These are phyloP conservation scores for Tolypocladium guangdongense DNA, from an alignment of 2,329 filamentous ascomycete species.

Conservation along the genomic window DNA sequence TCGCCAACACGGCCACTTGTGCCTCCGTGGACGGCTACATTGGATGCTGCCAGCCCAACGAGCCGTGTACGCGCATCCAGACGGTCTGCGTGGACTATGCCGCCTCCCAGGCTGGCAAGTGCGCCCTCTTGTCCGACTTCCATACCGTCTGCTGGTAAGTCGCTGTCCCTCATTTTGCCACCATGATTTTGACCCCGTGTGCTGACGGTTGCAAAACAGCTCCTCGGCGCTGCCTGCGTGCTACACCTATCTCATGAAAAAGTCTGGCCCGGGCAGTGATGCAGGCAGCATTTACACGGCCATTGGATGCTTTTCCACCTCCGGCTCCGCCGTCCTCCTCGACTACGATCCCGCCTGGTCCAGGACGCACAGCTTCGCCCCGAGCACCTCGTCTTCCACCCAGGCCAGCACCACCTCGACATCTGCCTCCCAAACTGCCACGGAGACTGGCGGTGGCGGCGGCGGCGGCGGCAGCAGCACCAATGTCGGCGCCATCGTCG, in stretches of 20 bases:
- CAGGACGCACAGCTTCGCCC: slow-evolving; percentile 8
- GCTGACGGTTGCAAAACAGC: neutral
- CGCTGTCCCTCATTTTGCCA: neutral
- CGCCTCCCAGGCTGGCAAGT: slow-evolving; percentile 12
- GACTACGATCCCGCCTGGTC: slow-evolving; percentile 17
- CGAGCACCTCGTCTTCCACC: neutral
- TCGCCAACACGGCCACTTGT: slow-evolving; percentile 14
- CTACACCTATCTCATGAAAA: slow-evolving; percentile 18
- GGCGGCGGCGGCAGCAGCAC: slow-evolving; percentile 18
- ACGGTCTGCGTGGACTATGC: slow-evolving; percentile 21
- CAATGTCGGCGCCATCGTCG: slow-evolving; percentile 32
- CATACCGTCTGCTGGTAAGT: slow-evolving; percentile 26
- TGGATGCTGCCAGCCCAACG: slow-evolving; percentile 20
- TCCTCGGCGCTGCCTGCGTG: slow-evolving; percentile 9
- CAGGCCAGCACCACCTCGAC: neutral
- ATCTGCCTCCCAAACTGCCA: slow-evolving; percentile 3
- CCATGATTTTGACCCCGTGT: no score
- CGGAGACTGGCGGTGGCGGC: slow-evolving; percentile 5
- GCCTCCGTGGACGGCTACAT: slow-evolving; percentile 13
- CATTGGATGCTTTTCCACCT: slow-evolving; percentile 14
- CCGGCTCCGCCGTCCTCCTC: slow-evolving; percentile 15
- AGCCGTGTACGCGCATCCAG: slow-evolving; percentile 17
- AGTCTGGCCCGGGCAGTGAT: slow-evolving; percentile 6
- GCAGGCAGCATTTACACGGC: slow-evolving; percentile 11
- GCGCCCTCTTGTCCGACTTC: slow-evolving; percentile 15